phyloP scores from a whole-genome alignment of 1,139 yeast genomes.

The Diutina catenulata region DNA sequence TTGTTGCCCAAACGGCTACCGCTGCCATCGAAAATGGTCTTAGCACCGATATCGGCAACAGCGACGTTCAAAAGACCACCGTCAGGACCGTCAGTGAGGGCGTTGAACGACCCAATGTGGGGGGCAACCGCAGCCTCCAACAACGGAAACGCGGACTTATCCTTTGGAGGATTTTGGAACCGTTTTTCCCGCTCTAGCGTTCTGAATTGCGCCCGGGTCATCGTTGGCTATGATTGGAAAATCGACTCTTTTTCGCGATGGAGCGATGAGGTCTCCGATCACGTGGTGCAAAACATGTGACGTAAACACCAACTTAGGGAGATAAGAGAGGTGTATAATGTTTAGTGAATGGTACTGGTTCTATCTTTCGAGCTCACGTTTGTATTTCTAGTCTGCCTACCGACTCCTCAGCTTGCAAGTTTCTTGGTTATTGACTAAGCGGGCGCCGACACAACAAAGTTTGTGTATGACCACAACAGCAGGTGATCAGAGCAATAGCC shows the following conservation, averaged over 20 bases:
- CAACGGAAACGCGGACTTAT: slow-evolving; percentile 69
- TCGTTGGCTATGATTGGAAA: background rate
- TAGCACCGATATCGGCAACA: slow-evolving; percentile 79
- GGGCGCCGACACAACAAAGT: too few relatives aligned
- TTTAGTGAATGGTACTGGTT: too few relatives aligned
- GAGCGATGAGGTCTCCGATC: background rate
- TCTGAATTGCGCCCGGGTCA: slow-evolving; percentile 47
- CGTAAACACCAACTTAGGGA: too few relatives aligned
- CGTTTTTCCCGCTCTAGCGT: slow-evolving; percentile 83
- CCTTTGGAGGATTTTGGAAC: slow-evolving; percentile 83
- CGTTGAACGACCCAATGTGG: slow-evolving; percentile 93
- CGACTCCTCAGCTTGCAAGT: too few relatives aligned
- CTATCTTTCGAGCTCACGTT: too few relatives aligned
- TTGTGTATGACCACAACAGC: too few relatives aligned
- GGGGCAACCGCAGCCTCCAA: slow-evolving; percentile 86
- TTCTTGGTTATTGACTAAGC: too few relatives aligned
- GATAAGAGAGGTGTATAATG: too few relatives aligned
- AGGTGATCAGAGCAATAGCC: too few relatives aligned
- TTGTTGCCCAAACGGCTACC: slow-evolving; percentile 70
- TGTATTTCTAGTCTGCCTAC: too few relatives aligned
- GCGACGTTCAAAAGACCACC: slow-evolving; percentile 82
- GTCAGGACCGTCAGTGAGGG: slow-evolving; percentile 75
- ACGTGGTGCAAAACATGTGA: too few relatives aligned
- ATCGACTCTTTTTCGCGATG: slow-evolving; percentile 2
- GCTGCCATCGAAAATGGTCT: slow-evolving; percentile 72